Percentiles rank a stretch among this genome's conserved stretches.
These are phyloP conservation scores for Candida peoriensis DNA, from an alignment of 805 yeast genomes.

Conservation along the genomic window DNA sequence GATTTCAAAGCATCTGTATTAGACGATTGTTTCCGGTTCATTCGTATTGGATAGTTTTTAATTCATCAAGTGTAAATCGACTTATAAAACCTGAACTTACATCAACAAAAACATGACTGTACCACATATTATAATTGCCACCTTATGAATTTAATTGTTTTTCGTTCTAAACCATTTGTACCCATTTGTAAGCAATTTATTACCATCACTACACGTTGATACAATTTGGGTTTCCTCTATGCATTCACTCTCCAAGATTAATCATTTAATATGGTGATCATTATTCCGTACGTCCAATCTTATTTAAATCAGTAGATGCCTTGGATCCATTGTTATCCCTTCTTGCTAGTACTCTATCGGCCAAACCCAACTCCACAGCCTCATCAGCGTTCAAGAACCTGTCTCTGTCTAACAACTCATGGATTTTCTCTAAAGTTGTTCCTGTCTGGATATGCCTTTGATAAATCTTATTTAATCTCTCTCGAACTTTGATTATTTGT, in stretches of 20 bases:
- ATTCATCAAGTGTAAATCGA: background rate
- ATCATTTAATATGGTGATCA: no score
- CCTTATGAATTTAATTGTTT: background rate
- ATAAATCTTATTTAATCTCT: slow-evolving; percentile 23
- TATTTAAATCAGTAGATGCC: no score
- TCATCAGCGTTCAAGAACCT: slow-evolving; percentile 24
- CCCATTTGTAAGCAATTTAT: slow-evolving; percentile 5
- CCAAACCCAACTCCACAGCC: slow-evolving; percentile 28
- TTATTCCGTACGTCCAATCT: no score
- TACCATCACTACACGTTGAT: no score
- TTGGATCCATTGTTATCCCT: slow-evolving; percentile 12
- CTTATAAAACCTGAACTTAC: no score
- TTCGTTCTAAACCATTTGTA: background rate
- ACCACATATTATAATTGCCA: no score
- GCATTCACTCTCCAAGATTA: no score
- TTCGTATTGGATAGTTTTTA: background rate
- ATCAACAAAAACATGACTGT: no score
- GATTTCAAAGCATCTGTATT: background rate
- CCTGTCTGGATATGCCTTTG: slow-evolving; percentile 22
- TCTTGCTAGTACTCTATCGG: slow-evolving; percentile 25
- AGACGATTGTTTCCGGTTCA: background rate
- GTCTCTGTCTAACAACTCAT: slow-evolving; percentile 21
- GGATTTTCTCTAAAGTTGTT: slow-evolving; percentile 13
- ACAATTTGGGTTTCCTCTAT: no score
- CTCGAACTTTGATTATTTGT: slow-evolving; percentile 27